Conservation (phyloP, 1,284 basidiomycete species). For the Moesziomyces aphidis region DNA sequence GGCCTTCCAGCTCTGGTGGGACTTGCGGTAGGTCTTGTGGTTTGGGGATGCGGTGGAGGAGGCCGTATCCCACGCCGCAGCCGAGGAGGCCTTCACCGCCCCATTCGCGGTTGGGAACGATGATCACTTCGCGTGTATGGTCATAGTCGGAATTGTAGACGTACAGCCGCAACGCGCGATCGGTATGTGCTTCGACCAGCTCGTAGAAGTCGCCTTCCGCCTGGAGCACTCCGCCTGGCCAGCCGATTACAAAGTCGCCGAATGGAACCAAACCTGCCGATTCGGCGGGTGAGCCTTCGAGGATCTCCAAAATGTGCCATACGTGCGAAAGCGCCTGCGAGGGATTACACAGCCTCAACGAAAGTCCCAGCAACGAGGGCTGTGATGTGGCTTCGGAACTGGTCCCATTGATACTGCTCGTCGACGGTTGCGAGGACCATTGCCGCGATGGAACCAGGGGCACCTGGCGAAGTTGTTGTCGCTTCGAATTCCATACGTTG, state of each 20-base stretch:
- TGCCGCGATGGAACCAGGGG: conserved; percentile 83
- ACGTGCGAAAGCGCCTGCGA: conserved; percentile 69
- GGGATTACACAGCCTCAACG: conserved; percentile 81
- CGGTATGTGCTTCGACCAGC: conserved; percentile 91
- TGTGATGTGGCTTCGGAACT: conserved; percentile 57
- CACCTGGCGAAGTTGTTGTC: conserved; percentile 83
- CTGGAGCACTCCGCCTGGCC: conserved; percentile 85
- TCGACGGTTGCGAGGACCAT: conserved; percentile 73
- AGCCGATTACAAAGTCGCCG: conserved; percentile 90
- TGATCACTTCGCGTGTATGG: conserved; percentile 67
- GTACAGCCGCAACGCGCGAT: conserved; percentile 90
- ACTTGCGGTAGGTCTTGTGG: conserved; percentile 52
- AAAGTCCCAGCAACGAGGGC: conserved; percentile 86
- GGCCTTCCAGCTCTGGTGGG: conserved; percentile 30
- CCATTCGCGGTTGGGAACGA: conserved; percentile 61
- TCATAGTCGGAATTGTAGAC: conserved; percentile 98
- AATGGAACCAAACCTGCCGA: conserved; percentile 80
- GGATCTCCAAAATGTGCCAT: conserved; percentile 96
- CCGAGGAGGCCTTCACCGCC: conserved; percentile 64
- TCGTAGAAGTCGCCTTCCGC: conserved; percentile 98
- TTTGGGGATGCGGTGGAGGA: conserved; percentile 60
- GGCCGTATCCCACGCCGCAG: conserved; percentile 64
- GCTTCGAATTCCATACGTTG: conserved; percentile 91
- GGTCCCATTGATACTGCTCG: conserved; percentile 44
- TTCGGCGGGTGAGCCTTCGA: conserved; percentile 95